These are phyloP conservation scores for Sporothrix pseudoabietina DNA, from an alignment of 2,329 filamentous ascomycete genomes.

Conservation along the genomic window DNA sequence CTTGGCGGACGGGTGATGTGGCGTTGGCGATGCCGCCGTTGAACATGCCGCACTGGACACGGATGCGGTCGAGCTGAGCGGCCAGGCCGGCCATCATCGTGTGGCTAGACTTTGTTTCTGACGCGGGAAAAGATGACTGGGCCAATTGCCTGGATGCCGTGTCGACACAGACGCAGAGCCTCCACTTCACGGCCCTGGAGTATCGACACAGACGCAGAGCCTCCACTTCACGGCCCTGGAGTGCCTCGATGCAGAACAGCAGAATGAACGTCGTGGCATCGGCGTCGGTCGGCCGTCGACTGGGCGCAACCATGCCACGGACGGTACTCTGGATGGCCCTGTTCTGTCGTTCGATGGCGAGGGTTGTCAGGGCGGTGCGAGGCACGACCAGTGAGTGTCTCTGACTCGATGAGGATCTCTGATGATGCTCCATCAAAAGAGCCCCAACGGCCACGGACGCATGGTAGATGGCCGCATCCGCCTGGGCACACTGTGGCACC, in stretches of 20 bases:
- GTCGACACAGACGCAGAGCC: conserved; percentile 15
- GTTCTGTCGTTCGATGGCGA: conserved; percentile 19
- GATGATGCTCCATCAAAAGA: not conserved
- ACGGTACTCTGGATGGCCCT: conserved; percentile 19
- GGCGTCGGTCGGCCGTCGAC: not conserved
- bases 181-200: conserved; percentile 23
- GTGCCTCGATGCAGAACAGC: conserved; percentile 26
- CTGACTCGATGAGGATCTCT: not conserved
- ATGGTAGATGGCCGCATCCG: conserved; percentile 17
- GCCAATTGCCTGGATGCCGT: conserved; percentile 5
- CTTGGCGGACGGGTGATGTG: not conserved
- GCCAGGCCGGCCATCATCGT: not conserved
- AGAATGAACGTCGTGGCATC: conserved; percentile 11
- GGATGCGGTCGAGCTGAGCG: conserved; percentile 13
- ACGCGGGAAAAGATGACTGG: no score
- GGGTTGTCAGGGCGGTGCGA: not conserved
- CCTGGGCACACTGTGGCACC: conserved; percentile 10
- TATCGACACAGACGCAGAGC: conserved; percentile 14
- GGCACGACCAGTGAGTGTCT: not conserved
- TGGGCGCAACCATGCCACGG: not conserved
- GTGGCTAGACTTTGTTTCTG: not conserved
- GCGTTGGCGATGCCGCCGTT: not conserved
- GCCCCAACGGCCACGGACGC: conserved; percentile 16
- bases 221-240: conserved; percentile 20
- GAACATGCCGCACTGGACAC: conserved; percentile 18